Base-by-base conservation (phyloP, 345 rosid species). In the Abelmoschus esculentus region DNA sequence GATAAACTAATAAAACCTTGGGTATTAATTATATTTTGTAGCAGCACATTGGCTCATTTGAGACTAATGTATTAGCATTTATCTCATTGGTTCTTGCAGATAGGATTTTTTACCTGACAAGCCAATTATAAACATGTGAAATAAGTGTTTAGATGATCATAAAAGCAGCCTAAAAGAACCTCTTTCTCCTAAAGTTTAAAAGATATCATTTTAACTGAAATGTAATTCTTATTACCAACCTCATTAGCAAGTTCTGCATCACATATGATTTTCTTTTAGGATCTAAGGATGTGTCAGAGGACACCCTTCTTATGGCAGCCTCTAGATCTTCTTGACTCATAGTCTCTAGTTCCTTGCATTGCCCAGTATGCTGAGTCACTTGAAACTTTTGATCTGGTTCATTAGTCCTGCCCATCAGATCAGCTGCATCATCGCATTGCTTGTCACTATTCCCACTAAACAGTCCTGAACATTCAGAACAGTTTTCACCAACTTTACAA, bases 211-310 rank as follows among this genome's bases (percentile, higher is more conserved):
- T 22, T 44, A 38, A 36, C 15, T 1, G 47, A 13, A 40, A 50
- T 15, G 40, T 62, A 56, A 26, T 72, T 10, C 50, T 69, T 62
- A 67, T 49, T 61, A 78, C 79, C 42, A 55, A 89, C 98, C 96
- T 88, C 90, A 73, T 87, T 46, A 85, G 75, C 69, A 91, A 84
- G 78, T 85, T 85, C 75, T 91, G 96, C 69, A 84, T 88, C 64
- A 87, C 75, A 60, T 63, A 80, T 40, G 89, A 81, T 75, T 89
- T 86, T 80, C 84, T 78, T 62, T 77, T 82, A 66, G 86, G 79
- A 78, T 88, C 92, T 10, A 89, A 56, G 28, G 89, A 72, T 72
- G 89, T 69, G 72, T 92, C 98, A 13, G 83, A 78, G 17, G 89
- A 92, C 56, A 86, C 88, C 72, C 85, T 90, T 77, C 88, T 79